A percentile compares a stretch with the other conserved stretches of the same genome.
These are phyloP conservation scores for Saposhnikovia divaricata DNA, from an alignment of 129 eudicot genomes.

Conservation along the genomic window DNA sequence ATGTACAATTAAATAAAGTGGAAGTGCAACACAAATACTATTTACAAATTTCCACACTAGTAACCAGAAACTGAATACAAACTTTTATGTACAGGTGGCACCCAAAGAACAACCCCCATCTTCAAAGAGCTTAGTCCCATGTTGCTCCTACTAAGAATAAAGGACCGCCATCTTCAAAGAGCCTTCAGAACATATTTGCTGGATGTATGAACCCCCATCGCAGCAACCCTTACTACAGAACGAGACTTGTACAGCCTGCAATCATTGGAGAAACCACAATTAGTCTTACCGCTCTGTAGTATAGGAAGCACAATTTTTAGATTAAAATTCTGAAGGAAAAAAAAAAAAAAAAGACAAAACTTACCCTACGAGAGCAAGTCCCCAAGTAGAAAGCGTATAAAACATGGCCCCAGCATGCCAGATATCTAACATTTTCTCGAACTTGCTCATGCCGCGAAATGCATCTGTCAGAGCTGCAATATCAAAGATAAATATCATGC, in stretches of 20 bases:
- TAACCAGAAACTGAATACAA: background rate
- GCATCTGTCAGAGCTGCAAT: conserved; percentile 60
- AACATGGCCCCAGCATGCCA: conserved; percentile 88
- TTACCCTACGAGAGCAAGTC: conserved; percentile 88
- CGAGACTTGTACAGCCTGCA: conserved; percentile 87
- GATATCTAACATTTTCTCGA: conserved; percentile 58
- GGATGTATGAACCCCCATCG: conserved; percentile 58
- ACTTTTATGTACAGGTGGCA: background rate
- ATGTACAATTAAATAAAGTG: background rate
- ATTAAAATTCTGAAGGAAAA: background rate
- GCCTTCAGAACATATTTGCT: conserved; percentile 62
- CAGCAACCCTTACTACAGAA: conserved; percentile 57
- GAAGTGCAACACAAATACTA: conserved; percentile 2
- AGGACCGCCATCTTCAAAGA: conserved; percentile 30
- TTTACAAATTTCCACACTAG: conserved; percentile 7
- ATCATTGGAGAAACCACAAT: background rate
- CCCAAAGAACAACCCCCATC: background rate
- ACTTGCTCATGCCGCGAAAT: conserved; percentile 67
- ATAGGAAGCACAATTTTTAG: too few species aligned
- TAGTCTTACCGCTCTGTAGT: background rate
- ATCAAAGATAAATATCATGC: conserved; percentile 7
- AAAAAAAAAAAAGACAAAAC: background rate
- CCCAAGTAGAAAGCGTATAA: conserved; percentile 85
- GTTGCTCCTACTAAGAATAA: background rate
- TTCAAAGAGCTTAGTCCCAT: background rate